A percentile compares a stretch with the other conserved stretches of the same genome.
Evolutionary conservation across 2,329 filamentous ascomycete genomes (phyloP).

Genomic region (Pestalotiopsis sp.): DNA sequence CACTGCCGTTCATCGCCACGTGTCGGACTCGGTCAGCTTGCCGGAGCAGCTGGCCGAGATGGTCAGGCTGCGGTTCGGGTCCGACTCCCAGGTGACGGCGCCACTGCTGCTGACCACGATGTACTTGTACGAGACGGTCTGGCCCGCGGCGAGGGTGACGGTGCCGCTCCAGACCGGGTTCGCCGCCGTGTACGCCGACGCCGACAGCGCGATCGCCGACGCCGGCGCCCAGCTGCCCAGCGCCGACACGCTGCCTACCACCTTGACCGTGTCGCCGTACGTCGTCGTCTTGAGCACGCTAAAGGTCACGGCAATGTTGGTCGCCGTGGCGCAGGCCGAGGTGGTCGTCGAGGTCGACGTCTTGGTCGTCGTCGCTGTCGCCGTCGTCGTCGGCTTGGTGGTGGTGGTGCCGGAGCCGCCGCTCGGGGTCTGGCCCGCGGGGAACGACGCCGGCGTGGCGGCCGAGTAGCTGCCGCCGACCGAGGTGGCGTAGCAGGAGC

Average conservation of each 20-base stretch:
- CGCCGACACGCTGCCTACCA: constrained; percentile 60
- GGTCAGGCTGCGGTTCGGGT: constrained; percentile 51
- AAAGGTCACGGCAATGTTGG: constrained; percentile 64
- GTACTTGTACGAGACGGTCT: constrained; percentile 69
- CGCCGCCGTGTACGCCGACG: constrained; percentile 57
- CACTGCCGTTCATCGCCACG: too few species aligned
- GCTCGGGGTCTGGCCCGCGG: constrained; percentile 49
- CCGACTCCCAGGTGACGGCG: constrained; percentile 65
- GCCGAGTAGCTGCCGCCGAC: constrained; percentile 53
- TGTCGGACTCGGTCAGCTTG: constrained; percentile 31
- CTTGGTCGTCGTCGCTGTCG: constrained; percentile 31
- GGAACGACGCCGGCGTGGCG: constrained; percentile 51
- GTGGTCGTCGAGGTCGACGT: constrained; percentile 22
- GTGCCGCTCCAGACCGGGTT: constrained; percentile 66
- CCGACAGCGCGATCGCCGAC: constrained; percentile 58
- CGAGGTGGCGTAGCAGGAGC: constrained; percentile 49
- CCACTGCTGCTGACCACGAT: constrained; percentile 61
- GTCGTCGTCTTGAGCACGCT: constrained; percentile 58
- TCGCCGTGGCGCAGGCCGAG: constrained; percentile 40
- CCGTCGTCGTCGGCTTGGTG: constrained; percentile 24
- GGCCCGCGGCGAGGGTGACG: constrained; percentile 58
- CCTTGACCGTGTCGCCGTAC: constrained; percentile 66
- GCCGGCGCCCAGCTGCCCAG: constrained; percentile 66
- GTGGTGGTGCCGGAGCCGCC: constrained; percentile 24
- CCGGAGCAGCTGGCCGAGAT: constrained; percentile 34